Percentiles rank a stretch among this genome's conserved stretches.
Conservation (phyloP, 75 land plant species). For the Pseudotsuga menziesii region DNA sequence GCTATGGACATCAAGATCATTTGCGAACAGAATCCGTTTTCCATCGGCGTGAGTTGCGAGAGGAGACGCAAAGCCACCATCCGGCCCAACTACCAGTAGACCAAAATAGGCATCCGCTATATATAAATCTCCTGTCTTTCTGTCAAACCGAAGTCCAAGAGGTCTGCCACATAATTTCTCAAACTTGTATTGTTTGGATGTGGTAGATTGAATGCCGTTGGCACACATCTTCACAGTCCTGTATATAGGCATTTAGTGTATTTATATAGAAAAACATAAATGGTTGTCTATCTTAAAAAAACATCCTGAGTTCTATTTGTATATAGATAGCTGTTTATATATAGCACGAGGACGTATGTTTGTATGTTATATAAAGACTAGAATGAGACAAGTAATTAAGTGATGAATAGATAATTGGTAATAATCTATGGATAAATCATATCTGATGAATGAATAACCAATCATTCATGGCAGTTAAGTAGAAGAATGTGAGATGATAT, state of each 20-base stretch:
- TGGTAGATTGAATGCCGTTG: conserved; percentile 42
- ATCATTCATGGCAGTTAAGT: no score
- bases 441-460: no score
- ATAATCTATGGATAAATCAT: no score
- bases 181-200: conserved; percentile 35
- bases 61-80: conserved; percentile 66
- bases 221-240: conserved; percentile 47
- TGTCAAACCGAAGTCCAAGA: conserved; percentile 63
- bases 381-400: no score
- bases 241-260: not conserved
- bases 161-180: conserved; percentile 71
- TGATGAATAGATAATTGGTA: no score
- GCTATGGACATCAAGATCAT: conserved; percentile 67
- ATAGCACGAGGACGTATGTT: no score
- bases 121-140: conserved; percentile 52
- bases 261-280: not conserved
- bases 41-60: conserved; percentile 51
- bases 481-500: no score
- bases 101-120: conserved; percentile 82
- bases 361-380: no score
- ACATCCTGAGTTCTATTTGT: not conserved
- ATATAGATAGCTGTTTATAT: no score
- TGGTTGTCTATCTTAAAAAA: not conserved
- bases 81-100: conserved; percentile 50
- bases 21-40: conserved; percentile 61